Conservation (phyloP, 2,329 filamentous ascomycete genomes). For the Ophiostoma sp. region DNA sequence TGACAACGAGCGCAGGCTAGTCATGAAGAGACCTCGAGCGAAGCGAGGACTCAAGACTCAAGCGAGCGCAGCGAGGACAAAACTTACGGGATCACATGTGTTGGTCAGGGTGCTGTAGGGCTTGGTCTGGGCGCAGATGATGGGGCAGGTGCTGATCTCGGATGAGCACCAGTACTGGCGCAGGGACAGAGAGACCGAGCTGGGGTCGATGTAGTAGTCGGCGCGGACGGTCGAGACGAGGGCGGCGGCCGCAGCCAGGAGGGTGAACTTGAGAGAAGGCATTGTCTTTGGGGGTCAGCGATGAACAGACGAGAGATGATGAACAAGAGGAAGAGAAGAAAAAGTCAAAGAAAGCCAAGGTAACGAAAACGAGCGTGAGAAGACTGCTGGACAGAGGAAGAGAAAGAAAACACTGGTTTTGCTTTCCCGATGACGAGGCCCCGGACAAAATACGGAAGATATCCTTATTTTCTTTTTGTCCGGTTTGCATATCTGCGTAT, state of each 20-base stretch:
- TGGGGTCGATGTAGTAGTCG: constrained; percentile 63
- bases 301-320: neutral
- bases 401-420: neutral
- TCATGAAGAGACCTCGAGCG: neutral
- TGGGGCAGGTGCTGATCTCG: constrained; percentile 65
- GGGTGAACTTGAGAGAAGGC: constrained; percentile 54
- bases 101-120: constrained; percentile 58
- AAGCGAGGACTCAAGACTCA: constrained; percentile 28
- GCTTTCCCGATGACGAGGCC: neutral
- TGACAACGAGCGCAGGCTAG: neutral
- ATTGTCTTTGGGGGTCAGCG: constrained; percentile 41
- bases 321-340: neutral
- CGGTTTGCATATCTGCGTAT: neutral
- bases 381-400: neutral
- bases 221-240: constrained; percentile 55
- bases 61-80: neutral
- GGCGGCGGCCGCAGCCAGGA: constrained; percentile 56
- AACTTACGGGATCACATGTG: constrained; percentile 64
- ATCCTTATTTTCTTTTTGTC: neutral
- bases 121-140: constrained; percentile 67
- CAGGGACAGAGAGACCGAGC: constrained; percentile 53
- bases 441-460: neutral
- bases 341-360: neutral
- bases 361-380: neutral
- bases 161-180: constrained; percentile 65